Percentiles rank a stretch among this genome's conserved stretches.
These are phyloP conservation scores for Paramecium primaurelia DNA, from an alignment of 73 alveolate species.

Conservation along the genomic window DNA sequence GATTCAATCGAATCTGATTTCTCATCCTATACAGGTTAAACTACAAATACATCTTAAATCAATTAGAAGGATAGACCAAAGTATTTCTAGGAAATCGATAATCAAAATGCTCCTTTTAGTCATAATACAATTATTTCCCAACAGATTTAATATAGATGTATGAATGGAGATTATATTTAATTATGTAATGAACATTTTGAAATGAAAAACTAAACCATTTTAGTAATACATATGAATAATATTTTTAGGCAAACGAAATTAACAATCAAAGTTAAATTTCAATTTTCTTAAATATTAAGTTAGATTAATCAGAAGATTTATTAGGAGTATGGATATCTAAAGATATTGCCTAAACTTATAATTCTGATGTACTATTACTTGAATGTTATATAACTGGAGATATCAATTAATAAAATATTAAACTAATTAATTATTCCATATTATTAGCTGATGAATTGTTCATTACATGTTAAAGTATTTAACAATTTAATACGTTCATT, in stretches of 20 bases:
- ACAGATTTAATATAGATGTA: background rate
- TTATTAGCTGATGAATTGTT: conserved; percentile 5
- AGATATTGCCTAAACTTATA: background rate
- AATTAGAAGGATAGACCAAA: background rate
- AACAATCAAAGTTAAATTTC: background rate
- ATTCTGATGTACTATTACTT: background rate
- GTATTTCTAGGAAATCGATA: background rate
- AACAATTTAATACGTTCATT: background rate
- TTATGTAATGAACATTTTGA: background rate
- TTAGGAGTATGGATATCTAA: background rate
- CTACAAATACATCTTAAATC: background rate
- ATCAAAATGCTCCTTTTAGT: background rate
- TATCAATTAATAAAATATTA: background rate
- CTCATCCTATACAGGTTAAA: background rate
- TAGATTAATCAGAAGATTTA: background rate
- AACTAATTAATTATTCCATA: background rate
- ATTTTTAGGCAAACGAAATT: background rate
- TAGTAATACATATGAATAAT: background rate
- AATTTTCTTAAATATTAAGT: background rate
- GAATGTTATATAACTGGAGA: background rate
- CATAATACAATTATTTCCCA: background rate
- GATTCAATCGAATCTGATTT: background rate
- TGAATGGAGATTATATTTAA: background rate
- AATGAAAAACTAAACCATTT: background rate
- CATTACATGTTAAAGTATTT: background rate